Percentiles rank a stretch among this genome's conserved stretches.
Conservation (phyloP, 2,329 filamentous ascomycete species). For the Diplodia mutila region DNA sequence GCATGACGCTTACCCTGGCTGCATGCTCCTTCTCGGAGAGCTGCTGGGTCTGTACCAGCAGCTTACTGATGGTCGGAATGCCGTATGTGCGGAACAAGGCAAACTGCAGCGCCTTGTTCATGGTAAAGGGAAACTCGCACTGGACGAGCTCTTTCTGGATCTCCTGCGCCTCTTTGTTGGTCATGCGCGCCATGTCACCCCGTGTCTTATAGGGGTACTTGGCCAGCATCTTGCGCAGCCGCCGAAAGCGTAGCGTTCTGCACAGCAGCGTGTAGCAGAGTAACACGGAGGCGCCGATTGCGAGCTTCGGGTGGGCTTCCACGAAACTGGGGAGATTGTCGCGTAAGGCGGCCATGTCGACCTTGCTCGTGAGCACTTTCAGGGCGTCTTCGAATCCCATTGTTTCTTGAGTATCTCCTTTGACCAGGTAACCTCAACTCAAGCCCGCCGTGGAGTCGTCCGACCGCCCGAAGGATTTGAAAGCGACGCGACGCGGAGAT, state of each 20-base stretch:
- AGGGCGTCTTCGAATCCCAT: background rate
- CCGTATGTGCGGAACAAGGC: conserved; percentile 56
- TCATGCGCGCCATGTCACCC: conserved; percentile 57
- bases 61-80: conserved; percentile 42
- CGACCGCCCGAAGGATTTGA: background rate
- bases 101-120: conserved; percentile 58
- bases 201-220: conserved; percentile 52
- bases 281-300: conserved; percentile 22
- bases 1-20: conserved; percentile 16
- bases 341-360: background rate
- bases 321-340: background rate
- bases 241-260: conserved; percentile 42
- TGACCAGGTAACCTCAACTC: background rate
- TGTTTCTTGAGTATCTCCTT: background rate
- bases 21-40: conserved; percentile 34
- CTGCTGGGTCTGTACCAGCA: conserved; percentile 41
- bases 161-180: conserved; percentile 55
- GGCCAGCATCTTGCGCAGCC: conserved; percentile 45
- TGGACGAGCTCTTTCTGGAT: conserved; percentile 53
- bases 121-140: conserved; percentile 61
- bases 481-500: too few relatives aligned
- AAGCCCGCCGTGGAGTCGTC: background rate
- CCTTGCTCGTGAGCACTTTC: background rate
- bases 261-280: conserved; percentile 41
- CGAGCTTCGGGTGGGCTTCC: background rate